These are phyloP conservation scores for Eucalyptus urophylla DNA, from an alignment of 345 rosid genomes.

Conservation along the genomic window DNA sequence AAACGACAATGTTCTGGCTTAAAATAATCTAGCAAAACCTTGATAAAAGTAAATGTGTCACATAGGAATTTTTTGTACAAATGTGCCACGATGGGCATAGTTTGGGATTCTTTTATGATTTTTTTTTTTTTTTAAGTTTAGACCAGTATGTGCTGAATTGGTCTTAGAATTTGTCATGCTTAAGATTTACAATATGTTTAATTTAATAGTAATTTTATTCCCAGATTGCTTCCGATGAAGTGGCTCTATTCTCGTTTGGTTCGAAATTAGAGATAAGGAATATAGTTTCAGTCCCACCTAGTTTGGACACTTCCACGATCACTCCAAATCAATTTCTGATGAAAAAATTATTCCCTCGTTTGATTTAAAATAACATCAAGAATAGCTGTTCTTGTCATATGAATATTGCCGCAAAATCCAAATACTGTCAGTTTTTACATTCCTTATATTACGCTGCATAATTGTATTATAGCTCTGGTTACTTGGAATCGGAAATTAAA, in stretches of 20 bases:
- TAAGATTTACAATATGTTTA: not conserved
- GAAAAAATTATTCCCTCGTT: not conserved
- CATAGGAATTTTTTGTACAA: too few relatives aligned
- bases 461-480: not conserved
- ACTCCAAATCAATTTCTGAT: not conserved
- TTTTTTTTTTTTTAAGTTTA: not conserved
- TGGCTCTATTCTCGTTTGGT: not conserved
- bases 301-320: not conserved
- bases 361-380: not conserved
- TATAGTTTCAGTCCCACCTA: not conserved
- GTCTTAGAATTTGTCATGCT: not conserved
- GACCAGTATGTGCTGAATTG: not conserved
- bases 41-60: not conserved
- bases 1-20: rapidly evolving
- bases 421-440: not conserved
- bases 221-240: not conserved
- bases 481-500: not conserved
- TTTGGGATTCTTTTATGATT: too few relatives aligned
- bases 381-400: not conserved
- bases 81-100: too few relatives aligned
- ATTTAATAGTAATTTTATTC: not conserved
- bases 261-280: not conserved
- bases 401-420: not conserved
- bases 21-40: not conserved
- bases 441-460: not conserved